Evolutionary conservation across 176 grass and related monocot genomes (phyloP), one percentile per base, ranked within the genome.

Genomic region (Zoysia pacifica): DNA sequence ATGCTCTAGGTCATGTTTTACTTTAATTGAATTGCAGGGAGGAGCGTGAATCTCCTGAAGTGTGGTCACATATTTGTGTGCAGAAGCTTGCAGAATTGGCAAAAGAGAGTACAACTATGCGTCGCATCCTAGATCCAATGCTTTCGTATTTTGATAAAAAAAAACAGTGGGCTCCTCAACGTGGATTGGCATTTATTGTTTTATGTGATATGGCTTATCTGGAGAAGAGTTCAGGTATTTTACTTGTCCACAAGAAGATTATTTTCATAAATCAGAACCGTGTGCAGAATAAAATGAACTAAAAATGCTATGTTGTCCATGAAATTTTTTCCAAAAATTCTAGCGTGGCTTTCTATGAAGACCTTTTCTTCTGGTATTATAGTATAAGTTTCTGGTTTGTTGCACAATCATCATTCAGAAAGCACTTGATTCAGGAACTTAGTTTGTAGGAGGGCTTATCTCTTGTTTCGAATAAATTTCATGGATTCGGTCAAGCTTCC

Each of bases 71-170:
- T 74, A 92, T 94, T 83, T 95, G 96, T 69, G 79, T 95, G 62
- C 86, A 93, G 79, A 95, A 93, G 77, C 93, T 99, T 84, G 88
- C 83, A 58, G 96, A 99, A 48, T 66, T 99, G 81, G 92, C 93
- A 35, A 93, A 91, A 86, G 96, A 99, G 81, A 99, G 96, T 73
- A 86, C 88, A 83, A 95, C 90, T 65, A 93, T 91, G 86, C 90
- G 96, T 3, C 90, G 83, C 59, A 63, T 95, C 62, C 62, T 99
- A 79, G 93, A 99, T 76, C 96, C 93, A 63, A 93, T 95, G 90
- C 56, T 99, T 84, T 63, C 78, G 35, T 99, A 89, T 51, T 91
- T 99, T 78, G 96, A 95, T 79, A 78, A 62, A 65, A 86, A 92
- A 50, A 99, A 91, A 80, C 88, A 91, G 44, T 99, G 96, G 96